phyloP scores from a whole-genome alignment of 2,329 filamentous ascomycete genomes.

The Herpomyces periplanetae region DNA sequence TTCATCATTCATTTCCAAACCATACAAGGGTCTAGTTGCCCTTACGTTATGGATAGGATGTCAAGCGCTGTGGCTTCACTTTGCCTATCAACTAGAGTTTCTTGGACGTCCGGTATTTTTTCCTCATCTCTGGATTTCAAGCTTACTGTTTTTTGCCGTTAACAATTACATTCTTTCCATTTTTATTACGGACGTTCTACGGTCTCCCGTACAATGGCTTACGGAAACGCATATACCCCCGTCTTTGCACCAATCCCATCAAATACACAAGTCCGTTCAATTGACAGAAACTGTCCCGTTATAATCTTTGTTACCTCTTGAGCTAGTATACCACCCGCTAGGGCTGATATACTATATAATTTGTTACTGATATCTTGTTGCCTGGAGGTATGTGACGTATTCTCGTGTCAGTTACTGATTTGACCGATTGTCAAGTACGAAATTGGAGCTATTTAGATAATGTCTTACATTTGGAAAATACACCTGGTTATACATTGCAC shows the following conservation, averaged over 20 bases:
- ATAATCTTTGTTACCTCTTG: conserved; percentile 78
- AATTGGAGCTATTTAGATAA: too few species aligned
- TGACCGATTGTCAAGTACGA: too few species aligned
- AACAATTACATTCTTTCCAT: conserved; percentile 63
- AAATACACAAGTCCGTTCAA: conserved; percentile 28
- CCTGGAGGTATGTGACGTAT: conserved; percentile 16
- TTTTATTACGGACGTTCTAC: conserved; percentile 22
- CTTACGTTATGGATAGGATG: conserved; percentile 29
- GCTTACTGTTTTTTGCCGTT: conserved; percentile 36
- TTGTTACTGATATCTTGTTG: conserved; percentile 43
- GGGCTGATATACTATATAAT: conserved; percentile 57
- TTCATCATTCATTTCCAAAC: conserved; percentile 25
- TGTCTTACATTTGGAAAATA: too few species aligned
- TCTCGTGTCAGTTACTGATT: too few species aligned
- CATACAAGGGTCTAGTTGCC: conserved; percentile 20
- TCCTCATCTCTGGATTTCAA: conserved; percentile 38
- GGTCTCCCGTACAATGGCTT: not conserved
- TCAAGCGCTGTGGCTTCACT: conserved; percentile 35
- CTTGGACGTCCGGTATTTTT: conserved; percentile 45
- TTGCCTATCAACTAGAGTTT: conserved; percentile 36
- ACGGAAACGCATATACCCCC: conserved; percentile 12
- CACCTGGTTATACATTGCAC: too few species aligned
- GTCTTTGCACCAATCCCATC: conserved; percentile 23
- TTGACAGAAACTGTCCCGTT: conserved; percentile 28
- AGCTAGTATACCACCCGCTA: conserved; percentile 68